A percentile compares a stretch with the other conserved stretches of the same genome.
Conservation (phyloP, 129 eudicot genomes). For the Cynara cardunculus region DNA sequence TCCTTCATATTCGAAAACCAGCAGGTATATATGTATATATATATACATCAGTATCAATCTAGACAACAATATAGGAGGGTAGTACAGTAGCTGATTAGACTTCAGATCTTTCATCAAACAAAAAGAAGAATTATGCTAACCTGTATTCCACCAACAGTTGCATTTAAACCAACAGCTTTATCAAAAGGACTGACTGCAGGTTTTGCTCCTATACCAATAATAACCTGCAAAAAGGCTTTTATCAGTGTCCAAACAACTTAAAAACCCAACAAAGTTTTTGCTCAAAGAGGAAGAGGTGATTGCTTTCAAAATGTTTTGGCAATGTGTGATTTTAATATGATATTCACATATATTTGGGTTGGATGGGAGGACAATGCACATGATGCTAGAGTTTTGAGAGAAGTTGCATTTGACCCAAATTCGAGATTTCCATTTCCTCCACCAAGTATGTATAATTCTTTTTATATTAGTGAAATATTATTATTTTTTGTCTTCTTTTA, state of each 20-base stretch:
- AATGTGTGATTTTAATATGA: too few relatives aligned
- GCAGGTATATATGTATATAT: not conserved
- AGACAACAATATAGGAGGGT: not conserved
- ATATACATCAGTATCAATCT: too few relatives aligned
- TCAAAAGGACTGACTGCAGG: slow-evolving; percentile 83
- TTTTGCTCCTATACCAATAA: slow-evolving; percentile 95
- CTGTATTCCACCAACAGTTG: slow-evolving; percentile 86
- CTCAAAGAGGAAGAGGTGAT: too few relatives aligned
- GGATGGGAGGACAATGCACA: too few relatives aligned
- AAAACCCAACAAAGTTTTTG: not conserved
- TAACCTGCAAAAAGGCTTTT: slow-evolving; percentile 48
- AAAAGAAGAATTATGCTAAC: slow-evolving; percentile 26
- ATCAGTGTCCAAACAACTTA: not conserved
- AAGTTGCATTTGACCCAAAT: too few relatives aligned
- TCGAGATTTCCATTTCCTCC: too few relatives aligned
- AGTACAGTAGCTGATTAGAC: not conserved
- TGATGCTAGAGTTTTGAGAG: too few relatives aligned
- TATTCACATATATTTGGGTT: too few relatives aligned
- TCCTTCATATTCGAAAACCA: slow-evolving; percentile 87
- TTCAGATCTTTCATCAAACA: not conserved
- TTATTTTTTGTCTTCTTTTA: too few relatives aligned
- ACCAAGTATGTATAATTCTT: too few relatives aligned
- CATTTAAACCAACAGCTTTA: slow-evolving; percentile 56
- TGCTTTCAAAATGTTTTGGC: too few relatives aligned
- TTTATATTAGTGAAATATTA: too few relatives aligned